Base-by-base conservation (phyloP, 495 filamentous ascomycete species). In the Pyrenula massariospora region DNA sequence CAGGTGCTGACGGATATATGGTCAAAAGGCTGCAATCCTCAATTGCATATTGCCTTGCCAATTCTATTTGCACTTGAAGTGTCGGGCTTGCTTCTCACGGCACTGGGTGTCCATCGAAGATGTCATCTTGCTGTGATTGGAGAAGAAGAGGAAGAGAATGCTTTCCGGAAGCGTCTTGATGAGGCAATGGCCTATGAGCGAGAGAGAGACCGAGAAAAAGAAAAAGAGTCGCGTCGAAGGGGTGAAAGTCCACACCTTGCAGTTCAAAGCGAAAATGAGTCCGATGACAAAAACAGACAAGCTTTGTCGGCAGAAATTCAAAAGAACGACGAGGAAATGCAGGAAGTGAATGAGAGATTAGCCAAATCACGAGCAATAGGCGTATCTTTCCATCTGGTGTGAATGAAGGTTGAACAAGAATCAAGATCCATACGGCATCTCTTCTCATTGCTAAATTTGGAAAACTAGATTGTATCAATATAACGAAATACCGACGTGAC, bases 11-110 rank as follows among this genome's bases (percentile, higher is more conserved):
- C 68, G 0, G 73, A 78, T 52, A 73, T 76, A 52, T 81, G 77
- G 77, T 73, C 70, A 0, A 54, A 65, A 0, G 77, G 76, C 0
- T 78, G 77, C 64, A 76, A 78, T 24, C 71, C 70, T 0, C 61
- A 71, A 50, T 63, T 77, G 1, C 25, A 64, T 53, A 67, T 66
- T 48, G 66, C 72, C 0, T 65, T 80, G 2, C 75, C 77, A 0
- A 63, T 75, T 5, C 55, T 79, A 20, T 78, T 79, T 54, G 60
- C 62, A 0, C 71, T 59, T 56, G 65, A 70, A 53, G 21, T 72
- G 0, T 2, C 62, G 0, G 58, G 60, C 10, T 53, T 63, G 31
- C 31, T 42, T 5, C 31, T 42, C 31, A 42, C 31, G 31, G 31
- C 31, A 42, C 31, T 42, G 5, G 31, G 31, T 5, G 31, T 42